Conservation (phyloP, 164 flowering plant species). For the Aristolochia contorta region DNA sequence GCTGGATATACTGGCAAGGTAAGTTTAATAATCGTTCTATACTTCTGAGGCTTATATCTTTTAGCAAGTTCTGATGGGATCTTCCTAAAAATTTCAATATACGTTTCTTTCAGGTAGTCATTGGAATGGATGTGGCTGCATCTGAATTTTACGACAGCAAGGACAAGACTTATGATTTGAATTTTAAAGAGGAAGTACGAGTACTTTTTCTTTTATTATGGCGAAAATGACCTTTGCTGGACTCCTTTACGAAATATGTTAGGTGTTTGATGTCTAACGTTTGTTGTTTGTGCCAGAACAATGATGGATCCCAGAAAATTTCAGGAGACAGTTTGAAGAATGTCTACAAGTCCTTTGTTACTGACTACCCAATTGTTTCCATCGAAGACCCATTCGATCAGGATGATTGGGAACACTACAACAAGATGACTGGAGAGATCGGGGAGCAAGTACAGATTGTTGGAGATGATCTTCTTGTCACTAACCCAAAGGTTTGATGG, state of each 20-base stretch:
- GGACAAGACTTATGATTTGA: constrained; percentile 32
- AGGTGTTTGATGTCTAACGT: no score
- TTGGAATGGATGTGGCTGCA: constrained; percentile 40
- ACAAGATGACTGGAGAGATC: constrained; percentile 28
- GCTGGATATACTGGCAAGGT: constrained; percentile 44
- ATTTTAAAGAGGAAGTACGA: constrained; percentile 28
- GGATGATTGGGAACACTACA: constrained; percentile 37
- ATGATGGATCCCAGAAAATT: constrained; percentile 33
- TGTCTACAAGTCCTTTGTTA: constrained; percentile 31
- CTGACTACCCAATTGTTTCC: constrained; percentile 33
- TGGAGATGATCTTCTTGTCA: constrained; percentile 36
- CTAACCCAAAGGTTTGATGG: constrained; percentile 26
- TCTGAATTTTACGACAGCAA: constrained; percentile 28
- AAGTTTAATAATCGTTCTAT: not conserved
- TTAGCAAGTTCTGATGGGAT: not conserved
- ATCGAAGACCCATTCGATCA: constrained; percentile 38
- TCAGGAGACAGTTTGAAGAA: constrained; percentile 30
- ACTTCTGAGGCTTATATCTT: not conserved
- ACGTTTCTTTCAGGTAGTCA: constrained; percentile 20
- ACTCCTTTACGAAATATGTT: no score
- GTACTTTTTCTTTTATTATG: not conserved
- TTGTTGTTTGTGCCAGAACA: constrained; percentile 21
- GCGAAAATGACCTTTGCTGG: no score
- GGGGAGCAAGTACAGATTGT: constrained; percentile 33
- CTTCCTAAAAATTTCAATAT: not conserved